Evolutionary conservation across 176 grass and related monocot species (phyloP), one percentile per base, ranked within the genome.

Genomic region (Tuctoria greenei): DNA sequence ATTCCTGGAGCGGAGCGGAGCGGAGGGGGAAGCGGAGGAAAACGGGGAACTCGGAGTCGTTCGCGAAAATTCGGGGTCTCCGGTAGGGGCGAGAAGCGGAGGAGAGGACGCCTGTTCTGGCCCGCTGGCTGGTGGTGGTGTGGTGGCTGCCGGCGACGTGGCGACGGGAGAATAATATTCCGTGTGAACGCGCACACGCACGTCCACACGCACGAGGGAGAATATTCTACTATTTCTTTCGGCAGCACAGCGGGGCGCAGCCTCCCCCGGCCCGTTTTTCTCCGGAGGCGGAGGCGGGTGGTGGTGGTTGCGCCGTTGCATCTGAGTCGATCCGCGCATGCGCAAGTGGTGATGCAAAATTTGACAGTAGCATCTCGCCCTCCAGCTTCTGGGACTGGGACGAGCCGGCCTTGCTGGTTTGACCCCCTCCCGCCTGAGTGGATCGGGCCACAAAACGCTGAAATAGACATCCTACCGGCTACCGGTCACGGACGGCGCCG

Each of bases 271-370:
- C n/a, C 52, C 3, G 20, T 56, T 56, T 56, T 56, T 10, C 52
- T 56, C n/a, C n/a, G 52, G 52, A 56, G 52, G 52, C 52, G 52
- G 7, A 56, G n/a, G 11, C n/a, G n/a, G 52, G 52, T 24, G 52
- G 21, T 58, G 55, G 55, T 58, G 23, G 55, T 58, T 58, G 55
- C 55, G 55, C 55, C 55, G 55, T 58, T 58, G 55, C 55, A 26
- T n/a, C n/a, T n/a, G n/a, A n/a, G n/a, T n/a, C n/a, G n/a, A n/a
- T n/a, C n/a, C n/a, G n/a, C n/a, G n/a, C n/a, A n/a, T n/a, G 7
- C 16, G 45, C 45, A 47, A 4, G 44, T 46, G 44, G 13, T 46
- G 44, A 46, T 46, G 14, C 45, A 47, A 16, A 47, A 12, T 45
- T 45, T 41, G 8, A 7, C 7, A 9, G 6, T 43, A 43, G 42